Base-by-base conservation (phyloP, 2,329 filamentous ascomycete genomes). In the Hypoxylon sp. region DNA sequence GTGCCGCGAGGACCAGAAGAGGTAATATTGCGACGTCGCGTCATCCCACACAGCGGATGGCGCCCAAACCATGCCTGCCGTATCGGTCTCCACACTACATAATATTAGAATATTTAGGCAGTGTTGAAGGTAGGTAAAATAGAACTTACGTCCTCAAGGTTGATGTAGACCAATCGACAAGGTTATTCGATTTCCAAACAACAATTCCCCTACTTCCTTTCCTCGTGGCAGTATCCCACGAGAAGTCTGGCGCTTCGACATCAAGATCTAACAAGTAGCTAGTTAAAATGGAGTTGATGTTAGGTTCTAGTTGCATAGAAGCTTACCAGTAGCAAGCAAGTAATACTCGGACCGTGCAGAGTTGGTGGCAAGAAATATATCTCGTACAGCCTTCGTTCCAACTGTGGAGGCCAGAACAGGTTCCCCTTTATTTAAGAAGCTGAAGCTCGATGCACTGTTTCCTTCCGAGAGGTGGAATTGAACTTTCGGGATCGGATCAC, bases 1-100 rank as follows among this genome's bases (percentile, higher is more conserved):
- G 43, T 81, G 75, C 13, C 82, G 79, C 5, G 80, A 80, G 0
- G 84, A 78, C 84, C 84, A 86, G 74, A 84, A 83, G 49, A 86
- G 80, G 17, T 82, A 80, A 73, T 83, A 86, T 46, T 82, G 79
- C 14, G 74, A 72, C 3, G 74, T 74, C 0, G 56, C 73, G 11
- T 79, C 75, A 21, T 81, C 75, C 77, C 75, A 81, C 25, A 81
- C 76, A 3, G 71, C 79, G 0, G 78, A 80, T 0, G 79, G 79
- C 0, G 79, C 79, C 79, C 78, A 80, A 1, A 73, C 72, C 79
- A 80, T 81, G 5, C 79, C 79, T 1, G 79, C 78, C 1, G 77
- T 79, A 1, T 71, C 74, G 0, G 60, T 63, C 51, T 81, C 79
- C 5, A 80, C 59, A 3, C 77, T 81, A 30, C 3, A 7, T 7